phyloP scores from a whole-genome alignment of 2,329 filamentous ascomycete genomes.

The Aspergillus fijiensis region DNA sequence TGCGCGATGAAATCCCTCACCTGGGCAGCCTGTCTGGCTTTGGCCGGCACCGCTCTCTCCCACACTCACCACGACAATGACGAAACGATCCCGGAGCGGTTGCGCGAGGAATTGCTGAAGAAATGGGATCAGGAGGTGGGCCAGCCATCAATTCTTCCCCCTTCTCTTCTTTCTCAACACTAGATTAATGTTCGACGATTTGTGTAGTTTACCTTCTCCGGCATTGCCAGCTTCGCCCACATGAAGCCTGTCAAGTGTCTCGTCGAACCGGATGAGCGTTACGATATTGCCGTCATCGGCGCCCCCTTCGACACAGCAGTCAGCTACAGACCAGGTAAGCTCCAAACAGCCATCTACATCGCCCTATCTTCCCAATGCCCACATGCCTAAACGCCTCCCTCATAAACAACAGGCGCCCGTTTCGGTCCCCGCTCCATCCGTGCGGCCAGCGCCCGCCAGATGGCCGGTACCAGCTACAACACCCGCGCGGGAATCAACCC shows the following conservation, averaged over 20 bases:
- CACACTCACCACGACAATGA: slow-evolving; percentile 44
- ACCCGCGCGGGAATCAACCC: slow-evolving; percentile 79
- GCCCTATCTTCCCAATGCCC: not conserved
- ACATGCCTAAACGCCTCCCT: not conserved
- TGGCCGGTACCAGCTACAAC: slow-evolving; percentile 77
- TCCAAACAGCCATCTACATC: not conserved
- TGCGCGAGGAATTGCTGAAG: slow-evolving; percentile 44
- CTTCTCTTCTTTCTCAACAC: not conserved
- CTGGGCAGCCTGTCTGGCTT: slow-evolving; percentile 33
- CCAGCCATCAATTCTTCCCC: not conserved
- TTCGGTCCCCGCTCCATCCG: slow-evolving; percentile 89
- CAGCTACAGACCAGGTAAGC: slow-evolving; percentile 64
- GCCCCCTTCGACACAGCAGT: slow-evolving; percentile 74
- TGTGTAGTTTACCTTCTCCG: slow-evolving; percentile 63
- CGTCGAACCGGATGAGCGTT: slow-evolving; percentile 61
- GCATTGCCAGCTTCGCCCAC: slow-evolving; percentile 74
- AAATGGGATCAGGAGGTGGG: slow-evolving; percentile 51
- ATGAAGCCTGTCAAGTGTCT: slow-evolving; percentile 68
- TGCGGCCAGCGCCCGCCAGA: slow-evolving; percentile 77
- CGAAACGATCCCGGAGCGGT: slow-evolving; percentile 40
- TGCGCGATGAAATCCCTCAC: slow-evolving; percentile 30
- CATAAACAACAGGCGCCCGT: slow-evolving; percentile 55
- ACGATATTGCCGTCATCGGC: slow-evolving; percentile 71
- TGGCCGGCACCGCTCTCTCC: slow-evolving; percentile 32
- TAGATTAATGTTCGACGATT: not conserved